Percentiles rank a stretch among this genome's conserved stretches.
Evolutionary conservation across 495 filamentous ascomycete species (phyloP).

Genomic region (Astrocystis sublimbata): DNA sequence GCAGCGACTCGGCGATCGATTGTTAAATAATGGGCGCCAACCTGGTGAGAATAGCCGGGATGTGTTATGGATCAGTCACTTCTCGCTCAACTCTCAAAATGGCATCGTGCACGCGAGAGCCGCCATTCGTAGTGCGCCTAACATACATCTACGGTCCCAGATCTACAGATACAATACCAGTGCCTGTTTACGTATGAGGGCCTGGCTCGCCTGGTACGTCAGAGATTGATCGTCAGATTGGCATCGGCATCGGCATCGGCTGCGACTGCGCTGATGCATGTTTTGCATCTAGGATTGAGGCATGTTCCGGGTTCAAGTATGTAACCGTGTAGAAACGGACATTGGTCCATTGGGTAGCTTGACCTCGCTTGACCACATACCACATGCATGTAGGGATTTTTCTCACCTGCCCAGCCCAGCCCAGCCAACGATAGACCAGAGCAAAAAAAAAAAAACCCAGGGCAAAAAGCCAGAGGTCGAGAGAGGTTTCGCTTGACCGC

Average conservation of each 20-base stretch:
- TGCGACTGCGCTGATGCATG: constrained; percentile 12
- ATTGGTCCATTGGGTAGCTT: no score
- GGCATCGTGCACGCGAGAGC: background rate
- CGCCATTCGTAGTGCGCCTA: background rate
- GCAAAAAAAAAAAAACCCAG: no score
- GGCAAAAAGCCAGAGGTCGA: no score
- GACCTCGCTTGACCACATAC: no score
- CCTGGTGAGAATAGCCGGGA: background rate
- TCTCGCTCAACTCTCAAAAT: background rate
- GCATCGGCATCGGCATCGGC: background rate
- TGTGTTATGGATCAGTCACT: background rate
- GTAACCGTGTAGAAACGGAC: background rate
- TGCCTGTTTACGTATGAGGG: background rate
- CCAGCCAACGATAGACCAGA: no score
- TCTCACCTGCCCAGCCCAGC: no score
- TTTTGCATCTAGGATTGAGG: constrained; percentile 16
- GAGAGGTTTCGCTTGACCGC: background rate
- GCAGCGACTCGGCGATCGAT: background rate
- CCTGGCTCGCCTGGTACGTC: background rate
- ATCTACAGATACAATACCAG: background rate
- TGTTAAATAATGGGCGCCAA: constrained; percentile 3
- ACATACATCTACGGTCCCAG: background rate
- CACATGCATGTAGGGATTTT: no score
- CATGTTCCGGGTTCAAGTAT: constrained; percentile 2
- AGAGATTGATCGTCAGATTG: constrained; percentile 1